Base-by-base conservation (phyloP, 495 filamentous ascomycete genomes). In the Penicillium coffeae region DNA sequence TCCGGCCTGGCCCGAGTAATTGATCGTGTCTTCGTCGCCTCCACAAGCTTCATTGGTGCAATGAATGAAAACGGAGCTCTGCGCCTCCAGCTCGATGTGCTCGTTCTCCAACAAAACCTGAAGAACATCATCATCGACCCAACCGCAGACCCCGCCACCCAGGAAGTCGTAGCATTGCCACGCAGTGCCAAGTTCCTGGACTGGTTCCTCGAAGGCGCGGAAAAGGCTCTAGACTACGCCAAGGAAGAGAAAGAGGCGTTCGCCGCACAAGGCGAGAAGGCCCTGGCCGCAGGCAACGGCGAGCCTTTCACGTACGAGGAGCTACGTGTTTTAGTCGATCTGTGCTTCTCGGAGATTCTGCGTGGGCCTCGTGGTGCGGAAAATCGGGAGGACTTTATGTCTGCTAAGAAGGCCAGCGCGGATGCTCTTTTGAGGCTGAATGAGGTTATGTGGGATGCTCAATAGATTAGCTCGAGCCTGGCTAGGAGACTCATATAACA, bases 91-190 rank as follows among this genome's bases (percentile, higher is more conserved):
- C 78, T 96, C 21, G 94, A 97, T 59, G 88, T 97, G 38, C 75
- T 95, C 8, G 93, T 98, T 38, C 71, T 98, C 21, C 91, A 96
- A 60, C 94, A 97, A 56, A 95, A 95, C 54, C 77, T 98, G 43
- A 94, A 91, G 68, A 93, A 93, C 45, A 85, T 98, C 49, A 89
- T 73, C 42, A 58, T 70, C 12, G 61, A 69, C 30, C 60, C 68
- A 5, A 45, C 45, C 13, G 45, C 48, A 3, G 50, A 62, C 10
- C 15, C 50, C 3, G 19, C 48, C 1, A 25, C 14, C 8, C 51
- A 56, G 10, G 70, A 80, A n/a, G 74, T 82, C 3, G 83, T 86
- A 3, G 77, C 80, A 27, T 77, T 97, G 30, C 75, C 76, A 0
- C 75, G 85, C 35, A 87, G 87, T 8, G 80, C 82, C 8, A 79